phyloP scores from a whole-genome alignment of 441 rosid species.

The Pelargonium cotyledonis region DNA sequence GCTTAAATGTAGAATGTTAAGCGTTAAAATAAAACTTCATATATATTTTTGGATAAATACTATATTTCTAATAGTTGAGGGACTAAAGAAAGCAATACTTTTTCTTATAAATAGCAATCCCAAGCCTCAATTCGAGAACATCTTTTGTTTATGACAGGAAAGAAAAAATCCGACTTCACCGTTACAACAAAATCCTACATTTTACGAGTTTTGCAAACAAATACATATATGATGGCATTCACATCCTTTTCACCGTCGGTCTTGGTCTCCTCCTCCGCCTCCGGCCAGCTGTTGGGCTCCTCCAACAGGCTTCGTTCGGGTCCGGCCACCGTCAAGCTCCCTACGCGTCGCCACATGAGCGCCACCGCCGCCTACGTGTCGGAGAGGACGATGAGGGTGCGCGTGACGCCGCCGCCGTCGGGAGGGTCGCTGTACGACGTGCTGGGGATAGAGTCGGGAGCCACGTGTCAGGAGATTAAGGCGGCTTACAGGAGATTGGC shows the following conservation, averaged over 20 bases:
- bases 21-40: too few relatives aligned
- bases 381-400: background rate
- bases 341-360: background rate
- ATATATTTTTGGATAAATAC: too few relatives aligned
- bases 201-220: background rate
- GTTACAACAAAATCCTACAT: background rate
- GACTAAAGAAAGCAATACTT: too few relatives aligned
- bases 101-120: too few relatives aligned
- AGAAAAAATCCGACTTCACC: too few relatives aligned
- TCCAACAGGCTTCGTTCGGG: background rate
- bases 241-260: background rate
- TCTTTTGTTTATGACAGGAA: too few relatives aligned
- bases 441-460: slow-evolving; percentile 48
- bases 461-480: slow-evolving; percentile 52
- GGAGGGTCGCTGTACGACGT: slow-evolving; percentile 41
- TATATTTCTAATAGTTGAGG: too few relatives aligned
- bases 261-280: background rate
- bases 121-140: too few relatives aligned
- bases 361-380: background rate
- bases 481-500: slow-evolving; percentile 58
- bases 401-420: background rate
- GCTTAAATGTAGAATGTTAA: too few relatives aligned
- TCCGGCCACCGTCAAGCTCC: background rate
- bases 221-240: background rate
- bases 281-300: background rate